Conservation (phyloP, 306 rosid species). For the Rosa chinensis region DNA sequence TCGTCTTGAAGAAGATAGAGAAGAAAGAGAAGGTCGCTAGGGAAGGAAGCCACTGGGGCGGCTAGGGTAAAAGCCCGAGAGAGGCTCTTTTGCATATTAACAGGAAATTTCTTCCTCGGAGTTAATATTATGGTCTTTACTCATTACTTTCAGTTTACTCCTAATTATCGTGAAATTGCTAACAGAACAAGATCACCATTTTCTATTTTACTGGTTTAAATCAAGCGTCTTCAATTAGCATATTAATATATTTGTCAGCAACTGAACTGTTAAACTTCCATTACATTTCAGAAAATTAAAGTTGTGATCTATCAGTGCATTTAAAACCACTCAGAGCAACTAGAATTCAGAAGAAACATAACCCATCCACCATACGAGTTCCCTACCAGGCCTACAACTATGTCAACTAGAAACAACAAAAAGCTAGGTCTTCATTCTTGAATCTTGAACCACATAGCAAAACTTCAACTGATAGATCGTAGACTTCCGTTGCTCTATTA, state of each 20-base stretch:
- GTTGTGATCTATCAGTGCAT: neutral
- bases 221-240: neutral
- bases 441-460: too few species aligned
- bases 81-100: too few species aligned
- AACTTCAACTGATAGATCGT: too few species aligned
- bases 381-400: constrained; percentile 27
- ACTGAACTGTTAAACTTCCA: neutral
- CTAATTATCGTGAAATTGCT: neutral
- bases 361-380: too few species aligned
- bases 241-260: neutral
- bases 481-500: constrained; percentile 29
- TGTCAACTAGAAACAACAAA: constrained; percentile 21
- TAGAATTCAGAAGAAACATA: neutral
- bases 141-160: neutral
- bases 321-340: neutral
- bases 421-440: neutral
- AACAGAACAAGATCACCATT: neutral
- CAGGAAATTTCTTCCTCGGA: too few species aligned
- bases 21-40: too few species aligned
- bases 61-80: too few species aligned
- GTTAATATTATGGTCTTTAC: too few species aligned
- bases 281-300: neutral
- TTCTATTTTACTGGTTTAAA: neutral
- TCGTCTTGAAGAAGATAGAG: too few species aligned
- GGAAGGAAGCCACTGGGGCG: too few species aligned